Conservation (phyloP, 257 asterid genomes). For the Plectranthus barbatus region DNA sequence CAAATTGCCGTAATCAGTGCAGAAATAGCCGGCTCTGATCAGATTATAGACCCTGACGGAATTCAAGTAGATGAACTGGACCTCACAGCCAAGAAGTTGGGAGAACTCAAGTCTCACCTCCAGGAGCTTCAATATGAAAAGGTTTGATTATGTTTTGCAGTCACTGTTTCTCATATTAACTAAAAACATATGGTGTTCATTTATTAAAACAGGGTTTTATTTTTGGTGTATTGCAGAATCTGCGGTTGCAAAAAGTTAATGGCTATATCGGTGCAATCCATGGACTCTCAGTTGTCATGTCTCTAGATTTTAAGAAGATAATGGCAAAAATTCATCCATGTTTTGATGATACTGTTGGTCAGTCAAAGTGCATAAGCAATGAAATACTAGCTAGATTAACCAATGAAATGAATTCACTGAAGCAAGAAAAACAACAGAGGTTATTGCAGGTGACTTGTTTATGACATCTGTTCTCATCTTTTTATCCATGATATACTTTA, state of each 20-base stretch:
- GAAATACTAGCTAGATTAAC: constrained; percentile 64
- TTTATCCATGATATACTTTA: background rate
- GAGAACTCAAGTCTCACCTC: constrained; percentile 48
- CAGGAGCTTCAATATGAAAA: constrained; percentile 67
- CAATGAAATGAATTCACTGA: constrained; percentile 44
- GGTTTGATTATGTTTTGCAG: constrained; percentile 28
- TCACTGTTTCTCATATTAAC: background rate
- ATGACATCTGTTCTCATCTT: background rate
- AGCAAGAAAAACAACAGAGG: constrained; percentile 53
- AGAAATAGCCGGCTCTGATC: constrained; percentile 60
- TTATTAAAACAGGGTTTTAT: background rate
- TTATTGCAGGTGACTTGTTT: constrained; percentile 35
- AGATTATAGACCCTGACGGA: constrained; percentile 20
- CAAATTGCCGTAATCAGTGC: constrained; percentile 55
- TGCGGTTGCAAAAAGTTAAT: constrained; percentile 57
- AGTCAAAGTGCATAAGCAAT: constrained; percentile 59
- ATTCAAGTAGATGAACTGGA: constrained; percentile 50
- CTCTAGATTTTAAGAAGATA: constrained; percentile 52
- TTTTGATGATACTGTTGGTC: constrained; percentile 35
- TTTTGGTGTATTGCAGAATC: constrained; percentile 35
- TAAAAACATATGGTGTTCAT: background rate
- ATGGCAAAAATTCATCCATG: constrained; percentile 61
- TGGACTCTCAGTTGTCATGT: constrained; percentile 57
- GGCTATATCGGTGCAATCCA: constrained; percentile 40
- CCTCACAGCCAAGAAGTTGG: constrained; percentile 52